A percentile compares a stretch with the other conserved stretches of the same genome.
Conservation (phyloP, 352 stramenopile genomes). For the Peronospora tabacina region DNA sequence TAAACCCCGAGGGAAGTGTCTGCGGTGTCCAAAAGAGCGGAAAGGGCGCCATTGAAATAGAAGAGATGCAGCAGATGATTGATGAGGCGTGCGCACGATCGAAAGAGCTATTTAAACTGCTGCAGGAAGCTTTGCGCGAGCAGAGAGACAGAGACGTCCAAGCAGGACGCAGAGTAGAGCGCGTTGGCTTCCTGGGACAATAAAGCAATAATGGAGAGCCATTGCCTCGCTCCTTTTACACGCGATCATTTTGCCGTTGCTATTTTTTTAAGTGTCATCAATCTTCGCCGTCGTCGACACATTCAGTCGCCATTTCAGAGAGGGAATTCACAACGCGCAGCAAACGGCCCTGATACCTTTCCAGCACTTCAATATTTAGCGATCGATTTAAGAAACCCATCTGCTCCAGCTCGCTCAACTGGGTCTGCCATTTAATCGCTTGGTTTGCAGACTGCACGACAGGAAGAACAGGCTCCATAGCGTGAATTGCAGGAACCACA, state of each 20-base stretch:
- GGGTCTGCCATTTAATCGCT: conserved; percentile 54
- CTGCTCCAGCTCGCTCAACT: conserved; percentile 49
- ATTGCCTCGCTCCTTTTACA: neutral
- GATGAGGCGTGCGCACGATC: conserved; percentile 59
- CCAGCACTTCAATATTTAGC: conserved; percentile 62
- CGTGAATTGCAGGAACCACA: conserved; percentile 46
- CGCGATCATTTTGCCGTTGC: conserved; percentile 3
- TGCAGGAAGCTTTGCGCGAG: conserved; percentile 40
- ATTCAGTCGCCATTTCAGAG: conserved; percentile 43
- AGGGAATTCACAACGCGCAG: conserved; percentile 80
- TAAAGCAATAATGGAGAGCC: conserved; percentile 2
- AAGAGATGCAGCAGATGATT: conserved; percentile 76
- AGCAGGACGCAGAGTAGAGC: conserved; percentile 43
- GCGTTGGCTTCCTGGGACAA: conserved; percentile 61
- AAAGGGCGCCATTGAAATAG: conserved; percentile 68
- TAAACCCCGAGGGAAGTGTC: conserved; percentile 49
- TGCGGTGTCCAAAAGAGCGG: conserved; percentile 77
- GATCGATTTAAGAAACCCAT: conserved; percentile 68
- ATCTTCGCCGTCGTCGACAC: conserved; percentile 21
- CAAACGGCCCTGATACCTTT: conserved; percentile 74
- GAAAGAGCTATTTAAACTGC: conserved; percentile 54
- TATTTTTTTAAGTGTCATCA: conserved; percentile 14
- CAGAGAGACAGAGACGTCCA: conserved; percentile 44
- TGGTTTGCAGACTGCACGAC: conserved; percentile 39
- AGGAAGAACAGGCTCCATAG: conserved; percentile 58